Evolutionary conservation across 2,329 filamentous ascomycete species (phyloP).

Genomic region (Phyllosticta citribraziliensis): DNA sequence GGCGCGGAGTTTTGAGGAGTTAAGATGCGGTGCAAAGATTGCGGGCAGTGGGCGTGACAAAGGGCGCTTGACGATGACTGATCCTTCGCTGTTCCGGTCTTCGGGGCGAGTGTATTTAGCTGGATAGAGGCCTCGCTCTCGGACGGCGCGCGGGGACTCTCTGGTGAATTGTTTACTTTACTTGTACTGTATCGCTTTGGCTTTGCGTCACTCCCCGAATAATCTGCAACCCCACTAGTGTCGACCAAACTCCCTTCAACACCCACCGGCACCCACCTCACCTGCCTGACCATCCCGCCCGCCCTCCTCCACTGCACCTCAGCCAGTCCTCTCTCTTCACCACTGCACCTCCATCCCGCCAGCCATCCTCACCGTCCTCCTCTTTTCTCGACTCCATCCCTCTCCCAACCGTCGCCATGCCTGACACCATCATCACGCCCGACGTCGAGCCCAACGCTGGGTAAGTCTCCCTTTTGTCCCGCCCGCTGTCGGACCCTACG

Average conservation of each 20-base stretch:
- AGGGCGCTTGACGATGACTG: slow-evolving; percentile 2
- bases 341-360: background rate
- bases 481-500: background rate
- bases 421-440: slow-evolving; percentile 38
- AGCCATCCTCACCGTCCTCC: background rate
- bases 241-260: slow-evolving; percentile 3
- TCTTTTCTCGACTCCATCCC: background rate
- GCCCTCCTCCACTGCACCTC: too few species aligned
- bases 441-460: slow-evolving; percentile 37
- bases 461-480: slow-evolving; percentile 25
- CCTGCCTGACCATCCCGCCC: background rate
- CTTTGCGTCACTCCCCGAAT: slow-evolving; percentile 6
- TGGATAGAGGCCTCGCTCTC: background rate
- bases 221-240: slow-evolving; percentile 9
- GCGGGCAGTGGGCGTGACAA: background rate
- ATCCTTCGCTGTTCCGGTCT: slow-evolving; percentile 5
- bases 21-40: slow-evolving; percentile 8
- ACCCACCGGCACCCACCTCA: background rate
- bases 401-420: slow-evolving; percentile 28
- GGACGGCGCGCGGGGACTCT: background rate
- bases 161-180: background rate
- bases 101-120: background rate
- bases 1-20: slow-evolving; percentile 9
- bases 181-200: background rate
- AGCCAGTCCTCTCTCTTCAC: background rate